These are phyloP conservation scores for apple (Malus domestica) DNA, from an alignment of 306 rosid genomes.

Conservation along the genomic window DNA sequence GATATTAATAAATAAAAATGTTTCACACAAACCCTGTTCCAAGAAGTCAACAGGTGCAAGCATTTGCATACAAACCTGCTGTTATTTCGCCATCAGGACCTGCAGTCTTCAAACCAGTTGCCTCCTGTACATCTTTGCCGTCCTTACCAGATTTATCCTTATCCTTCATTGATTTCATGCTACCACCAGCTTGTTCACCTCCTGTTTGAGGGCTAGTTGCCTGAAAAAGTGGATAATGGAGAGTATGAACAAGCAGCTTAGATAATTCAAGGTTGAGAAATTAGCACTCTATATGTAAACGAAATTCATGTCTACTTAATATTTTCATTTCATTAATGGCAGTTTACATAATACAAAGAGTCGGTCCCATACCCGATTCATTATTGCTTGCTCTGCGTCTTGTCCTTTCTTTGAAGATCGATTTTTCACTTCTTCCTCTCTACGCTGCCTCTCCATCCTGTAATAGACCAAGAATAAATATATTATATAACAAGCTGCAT, in stretches of 20 bases:
- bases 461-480: conserved; percentile 12
- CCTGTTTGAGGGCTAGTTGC: conserved; percentile 82
- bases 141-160: conserved; percentile 82
- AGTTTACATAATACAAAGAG: neutral
- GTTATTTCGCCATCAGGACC: conserved; percentile 98
- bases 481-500: neutral
- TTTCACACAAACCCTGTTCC: neutral
- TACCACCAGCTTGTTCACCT: conserved; percentile 70
- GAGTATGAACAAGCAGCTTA: conserved; percentile 11
- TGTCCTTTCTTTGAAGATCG: conserved; percentile 74
- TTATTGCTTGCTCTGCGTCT: conserved; percentile 64
- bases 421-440: conserved; percentile 83
- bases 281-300: neutral
- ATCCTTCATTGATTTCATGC: conserved; percentile 79
- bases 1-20: neutral
- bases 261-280: neutral
- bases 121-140: conserved; percentile 73
- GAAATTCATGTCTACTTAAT: neutral
- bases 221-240: conserved; percentile 28
- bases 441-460: conserved; percentile 98
- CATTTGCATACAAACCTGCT: conserved; percentile 57
- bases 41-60: neutral
- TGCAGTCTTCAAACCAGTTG: conserved; percentile 86
- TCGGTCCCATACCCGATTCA: conserved; percentile 61
- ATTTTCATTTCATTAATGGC: neutral